These are phyloP conservation scores for Baorangia bicolor DNA, from an alignment of 768 basidiomycete genomes.

Conservation along the genomic window DNA sequence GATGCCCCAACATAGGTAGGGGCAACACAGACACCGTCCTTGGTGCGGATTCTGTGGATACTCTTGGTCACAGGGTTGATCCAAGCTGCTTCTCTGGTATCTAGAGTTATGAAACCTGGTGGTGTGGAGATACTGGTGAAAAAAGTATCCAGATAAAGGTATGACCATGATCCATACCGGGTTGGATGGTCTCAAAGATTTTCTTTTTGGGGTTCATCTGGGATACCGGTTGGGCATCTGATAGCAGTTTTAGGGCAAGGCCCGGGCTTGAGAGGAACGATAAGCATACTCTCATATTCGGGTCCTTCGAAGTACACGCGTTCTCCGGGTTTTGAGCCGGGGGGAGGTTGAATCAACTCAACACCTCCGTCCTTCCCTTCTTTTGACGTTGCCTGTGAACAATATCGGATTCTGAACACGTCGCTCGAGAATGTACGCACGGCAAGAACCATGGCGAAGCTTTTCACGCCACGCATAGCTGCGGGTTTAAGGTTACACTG, in stretches of 20 bases:
- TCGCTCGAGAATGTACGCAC: slow-evolving; percentile 42
- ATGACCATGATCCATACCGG: slow-evolving; percentile 46
- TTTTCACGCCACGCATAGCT: slow-evolving; percentile 96
- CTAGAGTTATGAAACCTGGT: slow-evolving; percentile 84
- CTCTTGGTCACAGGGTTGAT: slow-evolving; percentile 77
- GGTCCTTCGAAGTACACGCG: slow-evolving; percentile 93
- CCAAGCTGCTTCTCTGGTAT: slow-evolving; percentile 82
- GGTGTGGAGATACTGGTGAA: background rate
- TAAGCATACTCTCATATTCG: slow-evolving; percentile 70
- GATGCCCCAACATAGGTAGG: slow-evolving; percentile 86
- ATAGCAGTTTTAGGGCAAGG: slow-evolving; percentile 1
- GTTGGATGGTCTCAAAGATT: slow-evolving; percentile 96
- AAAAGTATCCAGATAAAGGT: slow-evolving; percentile 3
- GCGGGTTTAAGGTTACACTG: slow-evolving; percentile 95
- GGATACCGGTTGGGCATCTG: slow-evolving; percentile 64
- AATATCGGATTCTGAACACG: background rate
- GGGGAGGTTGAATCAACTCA: slow-evolving; percentile 88
- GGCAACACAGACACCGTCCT: slow-evolving; percentile 77
- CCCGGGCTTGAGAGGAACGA: background rate
- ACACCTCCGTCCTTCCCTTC: slow-evolving; percentile 88
- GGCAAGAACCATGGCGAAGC: slow-evolving; percentile 96
- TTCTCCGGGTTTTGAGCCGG: slow-evolving; percentile 85
- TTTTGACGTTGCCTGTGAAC: slow-evolving; percentile 77
- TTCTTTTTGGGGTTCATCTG: slow-evolving; percentile 99
- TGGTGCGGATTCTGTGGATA: slow-evolving; percentile 83